Conservation (phyloP, 768 basidiomycete genomes). For the Gloeostereum incarnatum region DNA sequence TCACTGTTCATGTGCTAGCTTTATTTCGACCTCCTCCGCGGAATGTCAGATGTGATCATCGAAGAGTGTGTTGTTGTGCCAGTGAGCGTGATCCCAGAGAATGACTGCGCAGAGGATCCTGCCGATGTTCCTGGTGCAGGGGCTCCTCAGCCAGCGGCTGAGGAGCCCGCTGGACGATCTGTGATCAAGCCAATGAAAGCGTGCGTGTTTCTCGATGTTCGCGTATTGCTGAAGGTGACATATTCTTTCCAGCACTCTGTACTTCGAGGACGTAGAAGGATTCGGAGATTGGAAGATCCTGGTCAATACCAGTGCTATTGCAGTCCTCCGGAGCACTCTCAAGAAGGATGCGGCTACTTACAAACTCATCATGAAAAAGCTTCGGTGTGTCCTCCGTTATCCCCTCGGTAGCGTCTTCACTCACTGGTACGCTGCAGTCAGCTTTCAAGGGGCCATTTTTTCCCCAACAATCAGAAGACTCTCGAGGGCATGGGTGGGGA, state of each 20-base stretch:
- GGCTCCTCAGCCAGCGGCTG: neutral
- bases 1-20: neutral
- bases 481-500: conserved; percentile 33
- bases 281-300: conserved; percentile 61
- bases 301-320: conserved; percentile 40
- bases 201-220: conserved; percentile 11
- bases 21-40: conserved; percentile 6
- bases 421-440: conserved; percentile 31
- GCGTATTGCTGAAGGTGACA: neutral
- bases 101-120: neutral
- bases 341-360: conserved; percentile 37
- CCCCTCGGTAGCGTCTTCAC: neutral
- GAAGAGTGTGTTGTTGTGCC: neutral
- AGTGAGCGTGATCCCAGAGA: neutral
- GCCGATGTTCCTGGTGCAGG: neutral
- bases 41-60: neutral
- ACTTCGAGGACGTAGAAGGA: conserved; percentile 48
- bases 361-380: conserved; percentile 54
- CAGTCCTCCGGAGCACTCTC: conserved; percentile 36
- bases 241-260: conserved; percentile 26
- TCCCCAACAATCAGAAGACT: conserved; percentile 56
- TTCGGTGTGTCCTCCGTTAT: conserved; percentile 33
- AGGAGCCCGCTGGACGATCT: conserved; percentile 26
- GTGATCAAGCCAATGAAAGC: conserved; percentile 54
- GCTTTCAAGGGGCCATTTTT: conserved; percentile 62